Evolutionary conservation across 2,329 filamentous ascomycete genomes (phyloP).

Genomic region (Sporothrix brunneoviolacea): DNA sequence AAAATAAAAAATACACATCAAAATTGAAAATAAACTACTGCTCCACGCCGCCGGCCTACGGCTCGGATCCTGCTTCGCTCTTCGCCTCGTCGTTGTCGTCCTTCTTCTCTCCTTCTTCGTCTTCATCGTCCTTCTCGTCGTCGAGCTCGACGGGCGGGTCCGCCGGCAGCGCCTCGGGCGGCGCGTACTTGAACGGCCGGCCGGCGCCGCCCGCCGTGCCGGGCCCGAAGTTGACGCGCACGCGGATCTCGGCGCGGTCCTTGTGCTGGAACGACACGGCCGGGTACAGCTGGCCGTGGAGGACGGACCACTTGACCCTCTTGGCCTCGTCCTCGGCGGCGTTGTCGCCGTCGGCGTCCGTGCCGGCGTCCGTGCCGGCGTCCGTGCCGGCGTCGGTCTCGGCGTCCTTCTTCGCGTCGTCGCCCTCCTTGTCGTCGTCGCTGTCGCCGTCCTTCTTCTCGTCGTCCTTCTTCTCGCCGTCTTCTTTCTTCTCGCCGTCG

Average conservation of each 20-base stretch:
- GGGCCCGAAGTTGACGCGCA: constrained; percentile 6
- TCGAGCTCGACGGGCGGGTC: background rate
- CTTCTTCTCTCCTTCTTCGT: background rate
- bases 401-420: background rate
- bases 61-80: too few species aligned
- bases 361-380: too few species aligned
- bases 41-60: too few species aligned
- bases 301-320: background rate
- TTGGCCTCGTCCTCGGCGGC: background rate
- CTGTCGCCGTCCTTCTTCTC: background rate
- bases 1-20: too few species aligned
- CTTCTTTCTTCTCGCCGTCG: background rate
- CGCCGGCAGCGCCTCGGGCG: background rate
- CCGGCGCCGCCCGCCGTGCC: background rate
- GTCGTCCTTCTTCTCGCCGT: background rate
- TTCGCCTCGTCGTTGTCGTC: background rate
- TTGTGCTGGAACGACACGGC: constrained; percentile 2
- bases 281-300: constrained; percentile 10
- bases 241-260: background rate
- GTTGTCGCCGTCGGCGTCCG: background rate
- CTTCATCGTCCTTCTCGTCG: background rate
- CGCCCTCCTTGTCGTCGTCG: background rate
- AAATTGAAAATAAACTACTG: too few species aligned
- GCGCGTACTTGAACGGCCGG: constrained; percentile 3
- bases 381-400: too few species aligned